Base-by-base conservation (phyloP, 1,284 basidiomycete genomes). In the Peniophora sp. region DNA sequence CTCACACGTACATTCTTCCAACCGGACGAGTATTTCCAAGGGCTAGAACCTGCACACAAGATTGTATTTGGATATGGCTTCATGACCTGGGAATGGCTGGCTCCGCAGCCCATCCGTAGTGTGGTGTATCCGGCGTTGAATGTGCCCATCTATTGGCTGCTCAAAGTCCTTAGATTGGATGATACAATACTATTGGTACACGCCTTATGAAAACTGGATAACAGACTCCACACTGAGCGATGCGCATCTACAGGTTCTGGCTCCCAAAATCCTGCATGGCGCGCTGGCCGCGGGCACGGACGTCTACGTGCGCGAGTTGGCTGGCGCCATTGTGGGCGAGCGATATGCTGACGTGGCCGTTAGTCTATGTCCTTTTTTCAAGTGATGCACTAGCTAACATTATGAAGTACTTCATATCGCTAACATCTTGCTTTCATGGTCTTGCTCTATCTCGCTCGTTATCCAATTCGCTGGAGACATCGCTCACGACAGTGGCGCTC, bases 1-100 rank as follows among this genome's bases (percentile, higher is more conserved):
- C 68, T 74, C 22, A 94, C 91, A 0, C 77, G 79, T 48, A 93
- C 94, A 0, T 92, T 89, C 71, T 99, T 99, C 65, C 95, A 98
- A 65, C 96, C 97, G 1, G 97, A 99, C 68, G 97, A 99, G 69
- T 97, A 92, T 69, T 98, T 88, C 61, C 97, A 99, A 65, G 82
- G 93, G 9, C 78, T 97, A 41, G 97, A 99, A 65, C 88, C 93
- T 25, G 97, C 97, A 0, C 90, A 98, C 64, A 74, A 75, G 49
- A 67, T 86, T 44, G 91, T 96, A 50, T 99, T 92, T 65, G 93
- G 93, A 27, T 93, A 92, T 66, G 97, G 94, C 1, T 81, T 87
- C 61, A 73, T 92, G 36, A 97, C 94, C 24, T 99, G 97, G 97
- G 97, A 99, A 72, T 99, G 97, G 97, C 69, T 79, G 20, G 72